Evolutionary conservation across 352 stramenopile species (phyloP), one percentile per base, ranked within the genome.

Genomic region (Phytopythium delawarense): DNA sequence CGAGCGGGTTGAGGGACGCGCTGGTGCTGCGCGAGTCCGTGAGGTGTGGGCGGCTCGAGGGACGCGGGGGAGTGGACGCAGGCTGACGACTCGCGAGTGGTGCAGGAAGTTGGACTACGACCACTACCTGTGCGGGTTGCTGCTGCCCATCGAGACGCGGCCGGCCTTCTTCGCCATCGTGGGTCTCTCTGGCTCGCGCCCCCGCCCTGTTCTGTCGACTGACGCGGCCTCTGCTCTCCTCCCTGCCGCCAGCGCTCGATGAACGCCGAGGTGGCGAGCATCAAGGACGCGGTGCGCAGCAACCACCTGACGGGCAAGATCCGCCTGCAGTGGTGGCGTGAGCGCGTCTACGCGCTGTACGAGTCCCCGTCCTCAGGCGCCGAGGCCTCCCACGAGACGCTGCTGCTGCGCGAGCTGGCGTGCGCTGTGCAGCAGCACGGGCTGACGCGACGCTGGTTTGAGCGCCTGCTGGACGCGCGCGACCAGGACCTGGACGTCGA

Each of bases 291-390:
- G 11, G 80, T 88, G 30, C 80, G 89, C 55, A 94, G 66, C 51
- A 98, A 97, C 61, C 73, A 85, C 13, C 75, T 77, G 56, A 87
- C 89, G 13, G 91, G 88, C 60, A 93, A 90, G 64, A 94, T 98
- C 74, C 87, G 92, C 59, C 87, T 97, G 71, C 91, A 97, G 61
- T 98, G 92, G 92, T 98, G 92, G 92, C 79, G 89, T 21, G 85
- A 98, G 54, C 74, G 75, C 9, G 87, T 96, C 58, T 79, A 84
- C 57, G 75, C 85, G 49, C 61, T 96, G 61, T 94, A 92, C 64
- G 70, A 70, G 57, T 32, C 59, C 0, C 63, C 61, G 16, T 32
- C 59, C 0, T 62, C 59, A 12, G 58, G 30, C 16, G n/a, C 25
- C 13, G 21, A 50, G 6, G 40, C 62, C n/a, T 59, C 62, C 37